Evolutionary conservation across 2,329 filamentous ascomycete species (phyloP).

Genomic region (Aspergillus sp.): DNA sequence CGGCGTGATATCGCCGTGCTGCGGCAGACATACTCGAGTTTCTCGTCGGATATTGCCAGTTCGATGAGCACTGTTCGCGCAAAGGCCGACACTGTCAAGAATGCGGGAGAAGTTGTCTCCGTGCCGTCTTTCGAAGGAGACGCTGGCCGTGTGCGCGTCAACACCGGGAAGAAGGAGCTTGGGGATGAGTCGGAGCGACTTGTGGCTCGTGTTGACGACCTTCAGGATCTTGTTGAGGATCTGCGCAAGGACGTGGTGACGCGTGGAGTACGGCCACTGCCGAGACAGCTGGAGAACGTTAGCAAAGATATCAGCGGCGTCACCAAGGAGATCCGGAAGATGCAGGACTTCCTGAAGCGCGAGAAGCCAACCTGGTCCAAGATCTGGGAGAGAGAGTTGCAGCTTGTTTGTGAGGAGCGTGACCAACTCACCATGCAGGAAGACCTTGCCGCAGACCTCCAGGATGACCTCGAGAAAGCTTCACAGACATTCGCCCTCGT

Average conservation of each 20-base stretch:
- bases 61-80: slow-evolving; percentile 76
- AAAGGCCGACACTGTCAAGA: slow-evolving; percentile 75
- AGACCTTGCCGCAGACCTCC: slow-evolving; percentile 81
- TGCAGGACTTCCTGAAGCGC: slow-evolving; percentile 81
- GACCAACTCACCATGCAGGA: slow-evolving; percentile 95
- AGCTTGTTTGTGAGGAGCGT: slow-evolving; percentile 89
- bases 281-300: slow-evolving; percentile 79
- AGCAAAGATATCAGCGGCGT: slow-evolving; percentile 77
- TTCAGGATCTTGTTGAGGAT: slow-evolving; percentile 96
- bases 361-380: slow-evolving; percentile 98
- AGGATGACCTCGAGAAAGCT: slow-evolving; percentile 92
- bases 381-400: slow-evolving; percentile 97
- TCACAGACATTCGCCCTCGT: slow-evolving; percentile 88
- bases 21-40: slow-evolving; percentile 85
- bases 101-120: slow-evolving; percentile 58
- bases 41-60: slow-evolving; percentile 76
- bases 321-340: slow-evolving; percentile 79
- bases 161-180: slow-evolving; percentile 75
- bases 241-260: slow-evolving; percentile 92
- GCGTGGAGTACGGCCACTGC: slow-evolving; percentile 81
- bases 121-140: slow-evolving; percentile 66
- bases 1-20: slow-evolving; percentile 83
- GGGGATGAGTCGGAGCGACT: slow-evolving; percentile 81
- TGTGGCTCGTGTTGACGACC: slow-evolving; percentile 84
- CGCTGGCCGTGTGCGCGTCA: slow-evolving; percentile 76